Evolutionary conservation across 805 yeast species (phyloP).

Genomic region (Blastobotrys peoriensis): DNA sequence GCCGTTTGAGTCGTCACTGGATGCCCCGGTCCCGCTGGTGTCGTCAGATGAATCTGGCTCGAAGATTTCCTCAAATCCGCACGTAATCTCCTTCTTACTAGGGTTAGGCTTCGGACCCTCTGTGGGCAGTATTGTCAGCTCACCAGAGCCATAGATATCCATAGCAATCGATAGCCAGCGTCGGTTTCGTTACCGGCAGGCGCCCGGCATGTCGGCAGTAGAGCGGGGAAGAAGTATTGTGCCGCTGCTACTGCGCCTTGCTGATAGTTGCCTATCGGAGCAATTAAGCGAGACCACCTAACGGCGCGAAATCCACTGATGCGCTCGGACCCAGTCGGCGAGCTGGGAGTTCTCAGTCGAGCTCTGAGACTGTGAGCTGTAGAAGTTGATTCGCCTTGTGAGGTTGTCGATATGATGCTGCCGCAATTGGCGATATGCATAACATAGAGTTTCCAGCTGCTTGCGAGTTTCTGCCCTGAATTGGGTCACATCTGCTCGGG

Average conservation of each 20-base stretch:
- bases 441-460: neutral
- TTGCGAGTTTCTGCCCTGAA: neutral
- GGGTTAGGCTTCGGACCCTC: neutral
- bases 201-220: too few species aligned
- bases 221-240: too few species aligned
- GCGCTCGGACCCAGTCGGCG: neutral
- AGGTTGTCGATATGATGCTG: neutral
- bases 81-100: neutral
- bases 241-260: too few species aligned
- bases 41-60: neutral
- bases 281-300: too few species aligned
- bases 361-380: neutral
- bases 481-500: neutral
- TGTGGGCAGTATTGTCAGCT: neutral
- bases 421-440: neutral
- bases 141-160: neutral
- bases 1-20: neutral
- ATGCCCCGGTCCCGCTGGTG: neutral
- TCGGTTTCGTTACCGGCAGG: too few species aligned
- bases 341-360: neutral
- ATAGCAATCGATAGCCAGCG: too few species aligned
- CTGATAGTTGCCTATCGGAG: too few species aligned
- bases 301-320: too few species aligned
- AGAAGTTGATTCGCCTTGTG: neutral
- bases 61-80: neutral